These are phyloP conservation scores for Anastatica hierochuntica DNA, from an alignment of 345 rosid genomes.

Conservation along the genomic window DNA sequence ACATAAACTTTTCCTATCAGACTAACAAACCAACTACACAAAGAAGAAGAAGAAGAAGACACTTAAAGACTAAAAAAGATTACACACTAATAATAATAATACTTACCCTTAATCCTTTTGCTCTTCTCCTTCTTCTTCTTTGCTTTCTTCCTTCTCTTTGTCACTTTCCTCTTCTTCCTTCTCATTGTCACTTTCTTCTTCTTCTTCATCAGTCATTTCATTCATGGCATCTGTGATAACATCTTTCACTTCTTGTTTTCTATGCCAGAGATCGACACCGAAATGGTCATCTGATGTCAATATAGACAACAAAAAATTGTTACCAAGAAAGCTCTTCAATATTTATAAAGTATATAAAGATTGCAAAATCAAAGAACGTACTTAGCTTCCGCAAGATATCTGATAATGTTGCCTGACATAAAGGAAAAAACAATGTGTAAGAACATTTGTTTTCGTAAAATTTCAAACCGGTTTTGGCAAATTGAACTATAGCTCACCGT, in stretches of 20 bases:
- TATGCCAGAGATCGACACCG: slow-evolving; percentile 53
- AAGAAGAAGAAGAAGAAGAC: neutral
- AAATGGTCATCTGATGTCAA: slow-evolving; percentile 56
- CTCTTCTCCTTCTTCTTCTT: slow-evolving; percentile 24
- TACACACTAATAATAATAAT: slow-evolving; percentile 1
- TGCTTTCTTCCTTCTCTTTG: slow-evolving; percentile 15
- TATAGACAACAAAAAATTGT: slow-evolving; percentile 5
- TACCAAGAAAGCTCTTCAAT: neutral
- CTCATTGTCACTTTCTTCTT: slow-evolving; percentile 36
- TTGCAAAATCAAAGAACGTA: slow-evolving; percentile 20
- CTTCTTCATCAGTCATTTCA: slow-evolving; percentile 83
- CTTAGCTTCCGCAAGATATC: slow-evolving; percentile 83
- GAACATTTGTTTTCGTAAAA: slow-evolving; percentile 1
- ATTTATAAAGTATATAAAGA: neutral
- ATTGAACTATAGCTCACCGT: slow-evolving; percentile 50
- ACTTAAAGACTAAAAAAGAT: neutral
- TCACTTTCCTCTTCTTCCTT: slow-evolving; percentile 20
- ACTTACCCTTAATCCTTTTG: slow-evolving; percentile 25
- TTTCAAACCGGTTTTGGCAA: neutral
- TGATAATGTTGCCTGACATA: slow-evolving; percentile 76
- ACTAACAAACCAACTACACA: neutral
- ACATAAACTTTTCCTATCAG: neutral
- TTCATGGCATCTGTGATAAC: slow-evolving; percentile 83
- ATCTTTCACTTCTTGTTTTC: slow-evolving; percentile 89
- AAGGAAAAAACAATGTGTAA: neutral